A percentile compares a stretch with the other conserved stretches of the same genome.
phyloP scores from a whole-genome alignment of 305 asterid species.

The Fraxinus xanthoxyloides region DNA sequence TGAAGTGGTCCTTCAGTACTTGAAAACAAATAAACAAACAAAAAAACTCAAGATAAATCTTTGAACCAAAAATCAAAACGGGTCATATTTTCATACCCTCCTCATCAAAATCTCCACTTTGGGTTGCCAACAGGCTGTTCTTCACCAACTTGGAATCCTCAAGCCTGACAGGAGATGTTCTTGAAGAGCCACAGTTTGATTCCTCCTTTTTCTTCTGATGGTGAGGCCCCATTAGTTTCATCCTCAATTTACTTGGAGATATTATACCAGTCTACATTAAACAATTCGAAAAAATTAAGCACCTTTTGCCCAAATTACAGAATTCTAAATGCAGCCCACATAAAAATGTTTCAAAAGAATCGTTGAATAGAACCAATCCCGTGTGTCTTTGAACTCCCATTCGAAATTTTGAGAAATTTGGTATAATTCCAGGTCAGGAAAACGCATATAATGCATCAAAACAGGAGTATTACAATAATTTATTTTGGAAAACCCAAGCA shows the following conservation, averaged over 20 bases:
- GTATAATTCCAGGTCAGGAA: neutral
- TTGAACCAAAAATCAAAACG: neutral
- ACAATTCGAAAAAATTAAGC: conserved; percentile 1
- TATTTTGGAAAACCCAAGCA: neutral
- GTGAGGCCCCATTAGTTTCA: conserved; percentile 70
- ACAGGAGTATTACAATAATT: neutral
- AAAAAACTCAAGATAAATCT: neutral
- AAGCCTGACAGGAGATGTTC: conserved; percentile 85
- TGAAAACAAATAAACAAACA: neutral
- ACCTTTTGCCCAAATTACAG: conserved; percentile 8
- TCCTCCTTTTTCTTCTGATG: conserved; percentile 72
- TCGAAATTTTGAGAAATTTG: neutral
- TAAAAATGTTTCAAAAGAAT: conserved; percentile 8
- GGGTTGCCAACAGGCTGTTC: conserved; percentile 67
- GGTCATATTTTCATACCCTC: conserved; percentile 45
- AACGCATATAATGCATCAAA: conserved; percentile 6
- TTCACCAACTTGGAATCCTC: conserved; percentile 75
- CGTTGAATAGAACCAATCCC: neutral
- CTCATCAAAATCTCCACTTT: conserved; percentile 53
- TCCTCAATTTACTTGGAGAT: conserved; percentile 91
- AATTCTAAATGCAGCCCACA: conserved; percentile 17
- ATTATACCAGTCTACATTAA: conserved; percentile 67
- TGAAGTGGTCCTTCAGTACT: neutral
- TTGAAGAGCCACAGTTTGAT: conserved; percentile 78
- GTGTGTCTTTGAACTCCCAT: conserved; percentile 12